phyloP scores from a whole-genome alignment of 768 basidiomycete genomes.

The Suillus cothurnatus region DNA sequence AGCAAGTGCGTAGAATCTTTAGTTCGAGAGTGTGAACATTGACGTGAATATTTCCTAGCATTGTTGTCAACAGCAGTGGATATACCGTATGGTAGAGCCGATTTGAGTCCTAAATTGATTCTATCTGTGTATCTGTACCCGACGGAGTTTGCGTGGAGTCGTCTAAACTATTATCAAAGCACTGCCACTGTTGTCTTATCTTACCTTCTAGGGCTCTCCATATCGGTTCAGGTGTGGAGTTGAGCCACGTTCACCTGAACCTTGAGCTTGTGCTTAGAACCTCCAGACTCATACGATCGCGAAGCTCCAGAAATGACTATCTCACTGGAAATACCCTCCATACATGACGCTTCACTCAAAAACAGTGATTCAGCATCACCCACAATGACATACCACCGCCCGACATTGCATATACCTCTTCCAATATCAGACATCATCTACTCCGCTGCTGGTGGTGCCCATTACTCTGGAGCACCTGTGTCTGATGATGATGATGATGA shows the following conservation, averaged over 20 bases:
- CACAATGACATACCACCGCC: constrained; percentile 48
- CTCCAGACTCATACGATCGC: too few species aligned
- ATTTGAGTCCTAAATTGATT: not conserved
- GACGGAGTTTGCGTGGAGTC: not conserved
- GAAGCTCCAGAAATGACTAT: constrained; percentile 3
- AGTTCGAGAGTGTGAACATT: not conserved
- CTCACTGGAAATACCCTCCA: not conserved
- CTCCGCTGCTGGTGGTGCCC: constrained; percentile 62
- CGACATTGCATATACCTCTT: constrained; percentile 41
- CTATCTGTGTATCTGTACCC: not conserved
- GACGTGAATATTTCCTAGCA: constrained; percentile 1
- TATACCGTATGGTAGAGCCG: constrained; percentile 10
- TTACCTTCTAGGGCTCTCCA: not conserved
- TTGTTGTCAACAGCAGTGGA: constrained; percentile 14
- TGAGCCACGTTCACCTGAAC: not conserved
- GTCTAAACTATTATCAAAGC: not conserved
- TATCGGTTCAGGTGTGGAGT: not conserved
- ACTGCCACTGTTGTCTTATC: not conserved
- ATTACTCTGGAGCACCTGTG: constrained; percentile 57
- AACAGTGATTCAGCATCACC: constrained; percentile 28
- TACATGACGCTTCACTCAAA: not conserved
- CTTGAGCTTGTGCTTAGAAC: not conserved
- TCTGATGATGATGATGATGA: constrained; percentile 14
- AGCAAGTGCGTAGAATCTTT: constrained; percentile 61
- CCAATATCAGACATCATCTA: constrained; percentile 55